Percentiles rank a stretch among this genome's conserved stretches.
Evolutionary conservation across 306 rosid species (phyloP).

Genomic region (Abrus precatorius): DNA sequence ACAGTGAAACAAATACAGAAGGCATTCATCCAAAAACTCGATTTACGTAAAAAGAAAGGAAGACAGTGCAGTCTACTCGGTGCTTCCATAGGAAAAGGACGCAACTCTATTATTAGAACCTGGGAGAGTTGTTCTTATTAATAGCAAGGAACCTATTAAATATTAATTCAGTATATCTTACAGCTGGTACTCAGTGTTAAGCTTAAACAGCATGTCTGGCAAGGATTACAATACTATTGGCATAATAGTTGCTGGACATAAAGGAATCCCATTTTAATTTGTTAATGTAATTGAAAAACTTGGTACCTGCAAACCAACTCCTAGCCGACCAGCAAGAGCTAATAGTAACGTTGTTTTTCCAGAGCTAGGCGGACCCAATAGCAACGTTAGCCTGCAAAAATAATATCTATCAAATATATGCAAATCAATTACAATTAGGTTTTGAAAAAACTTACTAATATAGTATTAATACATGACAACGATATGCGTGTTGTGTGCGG

Average conservation of each 20-base stretch:
- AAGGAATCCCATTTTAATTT: slow-evolving; percentile 6
- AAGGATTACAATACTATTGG: slow-evolving; percentile 7
- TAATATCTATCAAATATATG: background rate
- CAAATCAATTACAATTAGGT: background rate
- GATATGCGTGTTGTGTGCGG: background rate
- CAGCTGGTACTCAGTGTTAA: background rate
- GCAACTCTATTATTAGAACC: background rate
- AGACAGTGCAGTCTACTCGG: slow-evolving; percentile 12
- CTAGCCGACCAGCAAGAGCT: slow-evolving; percentile 98
- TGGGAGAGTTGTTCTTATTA: background rate
- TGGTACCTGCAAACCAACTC: slow-evolving; percentile 85
- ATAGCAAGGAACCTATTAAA: slow-evolving; percentile 4
- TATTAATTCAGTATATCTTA: slow-evolving; percentile 1
- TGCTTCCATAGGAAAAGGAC: slow-evolving; percentile 1
- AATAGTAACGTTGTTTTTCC: slow-evolving; percentile 89
- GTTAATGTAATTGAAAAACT: slow-evolving; percentile 15
- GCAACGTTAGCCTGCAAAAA: slow-evolving; percentile 77
- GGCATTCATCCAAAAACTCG: background rate
- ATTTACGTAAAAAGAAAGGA: slow-evolving; percentile 5
- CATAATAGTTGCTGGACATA: background rate
- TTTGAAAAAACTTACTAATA: background rate
- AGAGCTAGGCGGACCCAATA: slow-evolving; percentile 98
- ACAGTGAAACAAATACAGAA: slow-evolving; percentile 4
- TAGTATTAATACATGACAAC: background rate
- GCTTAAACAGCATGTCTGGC: slow-evolving; percentile 19